phyloP scores from a whole-genome alignment of 2,329 filamentous ascomycete species.

The Helotiales sp. region DNA sequence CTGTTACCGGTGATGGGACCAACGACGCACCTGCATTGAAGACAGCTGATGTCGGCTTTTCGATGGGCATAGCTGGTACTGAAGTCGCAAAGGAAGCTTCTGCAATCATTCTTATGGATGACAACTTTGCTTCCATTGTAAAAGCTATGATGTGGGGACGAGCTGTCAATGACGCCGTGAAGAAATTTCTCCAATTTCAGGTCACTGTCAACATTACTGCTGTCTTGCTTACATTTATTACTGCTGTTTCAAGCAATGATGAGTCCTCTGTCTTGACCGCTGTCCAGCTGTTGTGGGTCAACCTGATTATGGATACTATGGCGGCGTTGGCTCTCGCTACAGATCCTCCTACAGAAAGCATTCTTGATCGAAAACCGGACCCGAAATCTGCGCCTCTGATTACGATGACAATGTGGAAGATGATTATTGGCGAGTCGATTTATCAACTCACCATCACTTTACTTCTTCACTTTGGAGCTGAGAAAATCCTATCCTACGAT shows the following conservation, averaged over 20 bases:
- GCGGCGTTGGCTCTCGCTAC: slow-evolving; percentile 78
- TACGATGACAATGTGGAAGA: slow-evolving; percentile 97
- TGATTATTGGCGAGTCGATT: slow-evolving; percentile 92
- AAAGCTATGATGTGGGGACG: slow-evolving; percentile 66
- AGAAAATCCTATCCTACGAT: slow-evolving; percentile 63
- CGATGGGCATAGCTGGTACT: slow-evolving; percentile 70
- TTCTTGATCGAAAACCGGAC: slow-evolving; percentile 75
- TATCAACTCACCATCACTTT: slow-evolving; percentile 85
- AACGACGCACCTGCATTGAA: slow-evolving; percentile 71
- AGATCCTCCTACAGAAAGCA: slow-evolving; percentile 70
- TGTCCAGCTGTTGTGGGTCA: slow-evolving; percentile 84
- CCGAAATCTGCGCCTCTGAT: slow-evolving; percentile 78
- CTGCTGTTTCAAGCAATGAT: slow-evolving; percentile 67
- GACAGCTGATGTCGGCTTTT: slow-evolving; percentile 69
- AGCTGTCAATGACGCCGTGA: slow-evolving; percentile 59
- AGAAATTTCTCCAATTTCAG: slow-evolving; percentile 62
- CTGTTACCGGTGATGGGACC: slow-evolving; percentile 69
- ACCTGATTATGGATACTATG: slow-evolving; percentile 85
- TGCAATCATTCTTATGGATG: slow-evolving; percentile 65
- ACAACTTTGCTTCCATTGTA: slow-evolving; percentile 67
- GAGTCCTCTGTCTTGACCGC: slow-evolving; percentile 74
- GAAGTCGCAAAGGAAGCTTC: slow-evolving; percentile 68
- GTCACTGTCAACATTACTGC: slow-evolving; percentile 81
- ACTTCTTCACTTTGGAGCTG: slow-evolving; percentile 78
- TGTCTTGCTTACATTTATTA: slow-evolving; percentile 77